phyloP scores from a whole-genome alignment of 2,329 filamentous ascomycete species.

The Metarhizium humberi region DNA sequence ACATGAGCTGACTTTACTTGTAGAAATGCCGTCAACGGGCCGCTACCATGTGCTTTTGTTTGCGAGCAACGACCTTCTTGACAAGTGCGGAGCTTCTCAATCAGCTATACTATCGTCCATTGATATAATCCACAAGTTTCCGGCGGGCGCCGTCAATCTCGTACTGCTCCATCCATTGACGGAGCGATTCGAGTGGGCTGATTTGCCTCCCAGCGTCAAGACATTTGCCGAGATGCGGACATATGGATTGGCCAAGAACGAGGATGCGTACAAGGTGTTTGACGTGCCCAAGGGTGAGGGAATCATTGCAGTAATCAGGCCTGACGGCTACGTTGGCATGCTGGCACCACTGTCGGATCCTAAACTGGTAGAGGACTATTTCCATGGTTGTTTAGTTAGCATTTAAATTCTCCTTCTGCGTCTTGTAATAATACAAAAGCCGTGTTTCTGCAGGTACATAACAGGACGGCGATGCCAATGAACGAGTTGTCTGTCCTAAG shows the following conservation, averaged over 20 bases:
- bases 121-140: slow-evolving; percentile 3
- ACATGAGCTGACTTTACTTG: background rate
- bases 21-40: slow-evolving; percentile 6
- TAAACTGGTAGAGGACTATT: background rate
- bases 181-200: slow-evolving; percentile 7
- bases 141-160: slow-evolving; percentile 1
- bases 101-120: background rate
- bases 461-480: too few species aligned
- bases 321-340: background rate
- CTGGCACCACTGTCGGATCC: background rate
- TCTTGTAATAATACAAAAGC: too few species aligned
- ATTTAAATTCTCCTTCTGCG: background rate
- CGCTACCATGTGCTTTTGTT: slow-evolving; percentile 6
- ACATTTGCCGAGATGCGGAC: slow-evolving; percentile 6
- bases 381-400: background rate
- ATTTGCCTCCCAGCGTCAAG: slow-evolving; percentile 5
- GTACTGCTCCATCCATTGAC: slow-evolving; percentile 5
- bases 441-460: too few species aligned
- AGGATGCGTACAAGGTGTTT: slow-evolving; percentile 4
- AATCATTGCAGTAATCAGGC: background rate
- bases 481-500: too few species aligned
- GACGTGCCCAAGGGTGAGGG: background rate
- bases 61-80: slow-evolving; percentile 2
- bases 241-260: slow-evolving; percentile 3
- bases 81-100: background rate